Conservation (phyloP, 331 rosid genomes). For the Acacia pycnantha region DNA sequence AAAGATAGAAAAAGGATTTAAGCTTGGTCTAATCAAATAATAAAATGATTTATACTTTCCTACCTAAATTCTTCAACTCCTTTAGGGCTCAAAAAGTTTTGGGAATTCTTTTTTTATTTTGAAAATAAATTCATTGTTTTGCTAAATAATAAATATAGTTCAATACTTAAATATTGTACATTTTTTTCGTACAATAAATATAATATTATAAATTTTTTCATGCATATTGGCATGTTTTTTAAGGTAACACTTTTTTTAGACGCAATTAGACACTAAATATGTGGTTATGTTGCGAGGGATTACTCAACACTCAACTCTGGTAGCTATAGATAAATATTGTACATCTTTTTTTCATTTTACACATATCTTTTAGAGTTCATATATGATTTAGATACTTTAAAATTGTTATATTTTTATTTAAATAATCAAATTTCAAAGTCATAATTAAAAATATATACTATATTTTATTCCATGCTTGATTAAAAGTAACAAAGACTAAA, state of each 20-base stretch:
- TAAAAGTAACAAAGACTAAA: not conserved
- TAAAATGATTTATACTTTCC: constrained; percentile 2
- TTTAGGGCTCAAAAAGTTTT: not conserved
- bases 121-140: not conserved
- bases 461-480: not conserved
- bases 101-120: not conserved
- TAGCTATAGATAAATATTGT: no score
- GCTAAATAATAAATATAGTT: not conserved
- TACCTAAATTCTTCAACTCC: not conserved
- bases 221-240: not conserved
- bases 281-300: no score
- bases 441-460: not conserved
- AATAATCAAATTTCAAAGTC: not conserved
- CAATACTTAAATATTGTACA: not conserved
- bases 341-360: not conserved
- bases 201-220: not conserved
- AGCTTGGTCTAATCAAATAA: constrained; percentile 12
- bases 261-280: no score
- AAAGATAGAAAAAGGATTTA: not conserved
- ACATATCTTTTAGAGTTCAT: not conserved
- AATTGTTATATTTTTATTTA: no score
- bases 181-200: not conserved
- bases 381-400: not conserved
- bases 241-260: no score
- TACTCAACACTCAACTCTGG: no score